phyloP scores from a whole-genome alignment of 2,329 filamentous ascomycete genomes.

The Fusarium multiceps region DNA sequence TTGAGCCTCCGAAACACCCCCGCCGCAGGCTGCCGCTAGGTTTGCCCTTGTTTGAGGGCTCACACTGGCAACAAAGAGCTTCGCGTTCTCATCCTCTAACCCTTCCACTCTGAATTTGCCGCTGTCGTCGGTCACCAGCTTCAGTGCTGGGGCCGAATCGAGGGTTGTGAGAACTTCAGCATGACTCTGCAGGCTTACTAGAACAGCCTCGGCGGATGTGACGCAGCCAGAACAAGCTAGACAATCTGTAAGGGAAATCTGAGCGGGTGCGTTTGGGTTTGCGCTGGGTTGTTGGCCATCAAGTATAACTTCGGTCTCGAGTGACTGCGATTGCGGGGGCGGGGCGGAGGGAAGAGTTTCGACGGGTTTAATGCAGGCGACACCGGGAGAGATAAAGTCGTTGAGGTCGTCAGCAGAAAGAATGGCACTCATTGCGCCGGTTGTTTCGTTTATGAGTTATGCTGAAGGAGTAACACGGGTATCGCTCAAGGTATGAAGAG shows the following conservation, averaged over 20 bases:
- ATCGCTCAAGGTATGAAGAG: slow-evolving; percentile 4
- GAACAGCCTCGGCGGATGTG: slow-evolving; percentile 95
- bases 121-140: slow-evolving; percentile 48
- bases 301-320: slow-evolving; percentile 88
- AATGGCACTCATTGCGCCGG: slow-evolving; percentile 86
- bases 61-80: slow-evolving; percentile 90
- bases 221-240: slow-evolving; percentile 98
- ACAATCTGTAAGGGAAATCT: slow-evolving; percentile 97
- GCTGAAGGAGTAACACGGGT: not conserved
- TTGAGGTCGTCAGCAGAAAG: slow-evolving; percentile 96
- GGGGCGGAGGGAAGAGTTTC: slow-evolving; percentile 81
- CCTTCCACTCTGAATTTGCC: slow-evolving; percentile 59
- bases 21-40: slow-evolving; percentile 84
- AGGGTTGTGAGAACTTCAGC: slow-evolving; percentile 87
- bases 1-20: slow-evolving; percentile 74
- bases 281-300: slow-evolving; percentile 78
- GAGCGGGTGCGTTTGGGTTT: slow-evolving; percentile 74
- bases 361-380: slow-evolving; percentile 97
- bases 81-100: slow-evolving; percentile 69
- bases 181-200: slow-evolving; percentile 94
- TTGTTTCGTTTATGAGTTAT: not conserved
- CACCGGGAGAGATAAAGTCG: slow-evolving; percentile 97
- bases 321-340: slow-evolving; percentile 47
- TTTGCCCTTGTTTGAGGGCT: slow-evolving; percentile 92
- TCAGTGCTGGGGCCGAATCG: slow-evolving; percentile 70